Evolutionary conservation across 2,329 filamentous ascomycete species (phyloP).

Genomic region (Fusarium redolens): DNA sequence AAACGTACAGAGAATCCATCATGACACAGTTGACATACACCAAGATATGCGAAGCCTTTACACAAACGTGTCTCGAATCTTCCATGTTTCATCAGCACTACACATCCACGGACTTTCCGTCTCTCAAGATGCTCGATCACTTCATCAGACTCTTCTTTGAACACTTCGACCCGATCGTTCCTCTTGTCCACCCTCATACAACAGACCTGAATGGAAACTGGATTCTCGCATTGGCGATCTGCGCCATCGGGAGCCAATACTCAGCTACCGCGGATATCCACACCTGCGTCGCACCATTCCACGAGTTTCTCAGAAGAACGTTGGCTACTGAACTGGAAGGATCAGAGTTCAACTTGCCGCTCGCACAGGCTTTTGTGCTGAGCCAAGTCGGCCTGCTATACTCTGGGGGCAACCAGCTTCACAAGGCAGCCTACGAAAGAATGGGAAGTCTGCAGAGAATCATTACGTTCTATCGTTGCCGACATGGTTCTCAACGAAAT

Average conservation of each 20-base stretch:
- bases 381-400: conserved; percentile 25
- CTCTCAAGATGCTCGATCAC: conserved; percentile 42
- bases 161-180: conserved; percentile 48
- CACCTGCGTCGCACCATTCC: conserved; percentile 34
- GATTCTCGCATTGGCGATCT: conserved; percentile 39
- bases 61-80: conserved; percentile 5
- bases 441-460: neutral
- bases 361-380: conserved; percentile 25
- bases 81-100: conserved; percentile 2
- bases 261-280: conserved; percentile 35
- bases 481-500: rapidly evolving
- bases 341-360: neutral
- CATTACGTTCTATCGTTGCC: neutral
- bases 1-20: neutral
- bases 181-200: conserved; percentile 43
- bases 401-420: neutral
- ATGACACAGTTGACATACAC: conserved; percentile 11
- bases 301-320: conserved; percentile 40
- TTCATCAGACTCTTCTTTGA: conserved; percentile 49
- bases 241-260: conserved; percentile 42
- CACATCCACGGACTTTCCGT: conserved; percentile 39
- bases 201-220: conserved; percentile 26
- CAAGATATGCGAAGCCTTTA: conserved; percentile 12
- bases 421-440: neutral
- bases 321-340: conserved; percentile 8